Percentiles rank a stretch among this genome's conserved stretches.
Evolutionary conservation across 768 basidiomycete species (phyloP).

Genomic region (Boletus patriciae): DNA sequence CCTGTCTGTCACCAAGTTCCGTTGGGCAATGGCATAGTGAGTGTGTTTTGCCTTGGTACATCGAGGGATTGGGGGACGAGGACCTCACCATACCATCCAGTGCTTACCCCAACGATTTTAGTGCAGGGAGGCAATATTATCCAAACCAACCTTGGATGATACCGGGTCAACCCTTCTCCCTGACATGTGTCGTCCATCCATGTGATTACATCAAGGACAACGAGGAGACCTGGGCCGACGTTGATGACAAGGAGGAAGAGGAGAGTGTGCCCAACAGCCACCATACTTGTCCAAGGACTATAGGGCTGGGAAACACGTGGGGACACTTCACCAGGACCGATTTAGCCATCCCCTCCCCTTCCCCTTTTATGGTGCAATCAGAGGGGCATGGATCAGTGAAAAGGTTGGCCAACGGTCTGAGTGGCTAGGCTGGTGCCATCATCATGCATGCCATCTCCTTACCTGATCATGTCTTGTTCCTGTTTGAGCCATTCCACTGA

Average conservation of each 20-base stretch:
- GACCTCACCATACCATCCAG: background rate
- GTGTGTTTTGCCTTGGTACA: slow-evolving; percentile 86
- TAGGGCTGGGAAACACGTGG: slow-evolving; percentile 40
- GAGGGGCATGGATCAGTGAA: slow-evolving; percentile 8
- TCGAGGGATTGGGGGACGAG: slow-evolving; percentile 5
- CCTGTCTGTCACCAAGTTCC: slow-evolving; percentile 78
- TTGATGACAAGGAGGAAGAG: slow-evolving; percentile 27
- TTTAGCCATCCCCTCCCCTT: slow-evolving; percentile 26
- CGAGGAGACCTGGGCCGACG: slow-evolving; percentile 24
- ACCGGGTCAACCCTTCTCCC: slow-evolving; percentile 39
- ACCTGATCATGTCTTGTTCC: background rate
- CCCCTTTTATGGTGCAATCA: slow-evolving; percentile 12
- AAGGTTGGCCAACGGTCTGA: slow-evolving; percentile 42
- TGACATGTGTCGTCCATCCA: slow-evolving; percentile 7
- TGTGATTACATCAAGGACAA: slow-evolving; percentile 19
- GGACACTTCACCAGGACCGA: slow-evolving; percentile 53
- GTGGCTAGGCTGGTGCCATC: slow-evolving; percentile 86
- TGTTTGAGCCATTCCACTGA: background rate
- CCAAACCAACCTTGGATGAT: slow-evolving; percentile 48
- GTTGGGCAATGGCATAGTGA: slow-evolving; percentile 94
- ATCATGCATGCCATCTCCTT: slow-evolving; percentile 49
- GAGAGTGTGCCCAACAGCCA: slow-evolving; percentile 1
- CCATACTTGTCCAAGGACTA: slow-evolving; percentile 25
- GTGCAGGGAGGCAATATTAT: slow-evolving; percentile 86
- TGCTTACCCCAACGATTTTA: slow-evolving; percentile 37